Evolutionary conservation across 2,329 filamentous ascomycete genomes (phyloP), one percentile per base, ranked within the genome.

Genomic region (Phyllachora maydis): DNA sequence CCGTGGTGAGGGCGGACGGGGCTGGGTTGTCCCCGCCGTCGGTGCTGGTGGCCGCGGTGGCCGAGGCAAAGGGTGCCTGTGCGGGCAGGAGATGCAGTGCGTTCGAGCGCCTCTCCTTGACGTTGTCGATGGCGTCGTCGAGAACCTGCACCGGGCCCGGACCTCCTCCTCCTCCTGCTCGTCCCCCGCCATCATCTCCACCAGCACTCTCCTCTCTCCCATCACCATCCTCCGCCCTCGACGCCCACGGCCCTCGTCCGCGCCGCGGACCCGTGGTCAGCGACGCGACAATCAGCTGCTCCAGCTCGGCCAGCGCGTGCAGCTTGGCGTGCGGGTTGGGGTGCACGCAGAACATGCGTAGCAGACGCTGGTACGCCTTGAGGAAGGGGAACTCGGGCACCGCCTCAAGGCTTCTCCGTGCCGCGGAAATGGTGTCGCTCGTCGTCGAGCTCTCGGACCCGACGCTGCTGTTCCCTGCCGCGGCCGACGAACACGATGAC

Each of bases 301-400:
- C 72, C 4, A 98, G 58, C 42, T 93, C 81, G 30, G 74, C 70
- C 4, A 95, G 54, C 1, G 78, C 74, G 32, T 74, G 72, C 8
- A 98, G 60, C 46, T 98, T 98, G 12, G 67, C 62, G 34, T 76
- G 76, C 0, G 88, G 88, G 39, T 88, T 91, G 0, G 79, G 77
- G 33, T 90, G 78, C 4, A 83, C 77, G 19, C 78, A 81, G 35
- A 98, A 91, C 51, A 81, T 82, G 32, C 68, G 70, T 16, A 95
- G 56, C 2, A 95, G 56, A 8, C 73, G 69, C 33, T 69, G 61
- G 40, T 91, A 93, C 1, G 82, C 76, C 33, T 69, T 66, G 24
- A 67, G 67, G 40, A 85, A 93, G 0, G 78, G 77, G 35, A 91
- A 91, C 18, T 76, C 68, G 2, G 47, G 32, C 3, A 40, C 42